Evolutionary conservation across 176 grass and related monocot genomes (phyloP).

Genomic region (Raddia distichophylla): DNA sequence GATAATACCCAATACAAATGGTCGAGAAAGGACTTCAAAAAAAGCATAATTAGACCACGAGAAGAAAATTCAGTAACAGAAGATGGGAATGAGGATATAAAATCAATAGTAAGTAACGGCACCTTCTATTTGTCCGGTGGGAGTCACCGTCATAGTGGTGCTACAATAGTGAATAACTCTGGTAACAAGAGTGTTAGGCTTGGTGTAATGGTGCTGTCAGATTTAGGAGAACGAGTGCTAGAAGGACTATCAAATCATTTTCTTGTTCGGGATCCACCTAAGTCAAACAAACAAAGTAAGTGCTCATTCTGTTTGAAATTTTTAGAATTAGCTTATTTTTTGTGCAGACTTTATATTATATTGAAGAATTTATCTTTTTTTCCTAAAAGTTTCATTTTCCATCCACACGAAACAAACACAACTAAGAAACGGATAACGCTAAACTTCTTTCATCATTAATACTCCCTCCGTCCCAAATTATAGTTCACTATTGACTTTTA

Average conservation of each 20-base stretch:
- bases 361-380: background rate
- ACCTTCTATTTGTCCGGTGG: background rate
- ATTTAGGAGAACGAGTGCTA: background rate
- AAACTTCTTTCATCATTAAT: too few species aligned
- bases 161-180: background rate
- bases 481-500: too few species aligned
- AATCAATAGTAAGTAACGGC: background rate
- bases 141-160: background rate
- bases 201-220: background rate
- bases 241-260: slow-evolving; percentile 21
- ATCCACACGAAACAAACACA: too few species aligned
- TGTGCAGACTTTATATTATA: too few species aligned
- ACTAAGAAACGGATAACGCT: too few species aligned
- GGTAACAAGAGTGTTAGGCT: slow-evolving; percentile 1
- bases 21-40: background rate
- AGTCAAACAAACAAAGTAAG: background rate
- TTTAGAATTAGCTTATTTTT: too few species aligned
- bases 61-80: background rate
- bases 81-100: background rate
- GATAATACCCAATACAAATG: background rate
- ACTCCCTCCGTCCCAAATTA: too few species aligned
- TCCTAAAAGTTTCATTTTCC: background rate
- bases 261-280: background rate
- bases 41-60: background rate
- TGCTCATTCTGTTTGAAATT: background rate